Conservation (phyloP, 1,284 basidiomycete genomes). For the Rhodotorula mucilaginosa region DNA sequence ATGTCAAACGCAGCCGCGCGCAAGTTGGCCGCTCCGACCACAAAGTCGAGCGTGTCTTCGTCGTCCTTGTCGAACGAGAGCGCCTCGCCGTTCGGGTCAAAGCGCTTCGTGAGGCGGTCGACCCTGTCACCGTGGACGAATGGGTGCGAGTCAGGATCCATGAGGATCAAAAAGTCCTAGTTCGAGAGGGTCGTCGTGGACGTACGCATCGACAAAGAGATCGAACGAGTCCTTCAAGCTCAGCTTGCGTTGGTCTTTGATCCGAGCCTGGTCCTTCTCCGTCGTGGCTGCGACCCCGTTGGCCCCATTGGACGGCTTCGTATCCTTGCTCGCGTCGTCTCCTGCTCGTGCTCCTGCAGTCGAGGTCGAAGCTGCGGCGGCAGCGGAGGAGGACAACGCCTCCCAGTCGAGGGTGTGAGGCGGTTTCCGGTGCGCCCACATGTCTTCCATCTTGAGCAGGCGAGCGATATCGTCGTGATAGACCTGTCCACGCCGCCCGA, state of each 20-base stretch:
- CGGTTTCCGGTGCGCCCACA: constrained; percentile 87
- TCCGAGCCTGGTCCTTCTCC: constrained; percentile 46
- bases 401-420: constrained; percentile 82
- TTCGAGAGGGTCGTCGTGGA: no score
- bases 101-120: constrained; percentile 69
- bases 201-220: constrained; percentile 76
- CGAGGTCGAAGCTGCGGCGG: constrained; percentile 46
- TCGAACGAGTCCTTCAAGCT: constrained; percentile 74
- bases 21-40: constrained; percentile 89
- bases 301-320: not conserved
- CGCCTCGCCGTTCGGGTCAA: constrained; percentile 59
- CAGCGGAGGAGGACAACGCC: constrained; percentile 58
- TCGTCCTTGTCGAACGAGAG: constrained; percentile 98
- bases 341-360: not conserved
- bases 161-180: no score
- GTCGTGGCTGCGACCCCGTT: constrained; percentile 38
- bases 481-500: constrained; percentile 56
- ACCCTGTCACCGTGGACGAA: no score
- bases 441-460: constrained; percentile 90
- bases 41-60: constrained; percentile 93
- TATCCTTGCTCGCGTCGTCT: not conserved
- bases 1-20: constrained; percentile 89
- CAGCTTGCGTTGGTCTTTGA: constrained; percentile 78
- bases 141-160: no score
- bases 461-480: constrained; percentile 86